Percentiles rank a stretch among this genome's conserved stretches.
Conservation (phyloP, 208 protist genomes). For the Herpetomonas samuelpessoai region DNA sequence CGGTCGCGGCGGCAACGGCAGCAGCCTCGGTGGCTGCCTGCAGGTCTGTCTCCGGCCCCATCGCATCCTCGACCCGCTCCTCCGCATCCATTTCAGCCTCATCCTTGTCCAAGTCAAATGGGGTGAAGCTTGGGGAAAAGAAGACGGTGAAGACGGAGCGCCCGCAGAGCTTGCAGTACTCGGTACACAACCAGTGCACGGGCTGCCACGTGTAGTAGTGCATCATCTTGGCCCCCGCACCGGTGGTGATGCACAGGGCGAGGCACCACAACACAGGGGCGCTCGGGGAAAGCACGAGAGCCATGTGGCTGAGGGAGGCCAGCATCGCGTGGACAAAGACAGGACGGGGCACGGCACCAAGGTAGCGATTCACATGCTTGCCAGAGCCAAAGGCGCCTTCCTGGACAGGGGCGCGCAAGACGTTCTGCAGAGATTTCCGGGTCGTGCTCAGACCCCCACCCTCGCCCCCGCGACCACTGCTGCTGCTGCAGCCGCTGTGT, state of each 20-base stretch:
- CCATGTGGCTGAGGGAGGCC: background rate
- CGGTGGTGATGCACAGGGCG: background rate
- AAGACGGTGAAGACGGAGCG: slow-evolving; percentile 19
- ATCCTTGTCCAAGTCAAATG: slow-evolving; percentile 10
- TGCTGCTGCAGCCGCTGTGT: background rate
- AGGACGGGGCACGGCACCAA: background rate
- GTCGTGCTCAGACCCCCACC: too few species aligned
- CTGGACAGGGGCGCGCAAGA: too few species aligned
- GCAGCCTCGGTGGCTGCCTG: too few species aligned
- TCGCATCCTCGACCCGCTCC: slow-evolving; percentile 11
- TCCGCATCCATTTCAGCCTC: slow-evolving; percentile 3
- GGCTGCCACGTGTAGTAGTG: slow-evolving; percentile 4
- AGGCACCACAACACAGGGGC: background rate
- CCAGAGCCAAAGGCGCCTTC: too few species aligned
- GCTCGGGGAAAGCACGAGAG: background rate
- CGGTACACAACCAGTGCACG: slow-evolving; percentile 7
- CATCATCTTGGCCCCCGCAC: slow-evolving; percentile 9
- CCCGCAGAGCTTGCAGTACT: slow-evolving; percentile 13
- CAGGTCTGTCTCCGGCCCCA: slow-evolving; percentile 11
- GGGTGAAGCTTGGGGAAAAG: slow-evolving; percentile 10
- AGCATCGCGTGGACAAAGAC: background rate
- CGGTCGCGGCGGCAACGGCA: background rate
- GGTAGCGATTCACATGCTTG: too few species aligned
- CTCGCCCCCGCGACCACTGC: background rate
- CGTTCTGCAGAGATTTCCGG: too few species aligned